Evolutionary conservation across 2,329 filamentous ascomycete species (phyloP).

Genomic region (Penicillium paneum): DNA sequence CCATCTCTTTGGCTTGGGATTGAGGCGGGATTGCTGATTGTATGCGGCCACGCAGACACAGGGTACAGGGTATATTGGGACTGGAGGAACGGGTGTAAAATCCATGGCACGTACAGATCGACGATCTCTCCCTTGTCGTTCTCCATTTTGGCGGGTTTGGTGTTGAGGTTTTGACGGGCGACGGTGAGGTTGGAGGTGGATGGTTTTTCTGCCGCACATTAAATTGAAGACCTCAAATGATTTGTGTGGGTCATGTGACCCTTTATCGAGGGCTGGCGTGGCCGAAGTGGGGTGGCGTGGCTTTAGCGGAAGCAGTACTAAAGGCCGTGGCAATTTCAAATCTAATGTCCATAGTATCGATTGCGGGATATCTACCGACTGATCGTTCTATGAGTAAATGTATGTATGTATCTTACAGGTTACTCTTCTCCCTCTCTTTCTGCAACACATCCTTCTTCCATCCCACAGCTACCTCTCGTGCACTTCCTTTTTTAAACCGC

Average conservation of each 20-base stretch:
- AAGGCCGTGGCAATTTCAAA: conserved; percentile 19
- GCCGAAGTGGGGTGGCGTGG: conserved; percentile 15
- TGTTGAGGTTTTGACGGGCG: conserved; percentile 38
- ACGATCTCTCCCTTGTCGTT: conserved; percentile 99
- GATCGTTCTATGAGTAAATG: background rate
- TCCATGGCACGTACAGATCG: conserved; percentile 72
- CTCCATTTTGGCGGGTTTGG: conserved; percentile 74
- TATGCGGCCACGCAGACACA: conserved; percentile 14
- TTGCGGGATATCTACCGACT: background rate
- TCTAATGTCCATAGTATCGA: background rate
- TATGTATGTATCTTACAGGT: conserved; percentile 25
- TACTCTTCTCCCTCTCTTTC: conserved; percentile 31
- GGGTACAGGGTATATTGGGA: conserved; percentile 14
- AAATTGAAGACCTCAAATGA: conserved; percentile 31
- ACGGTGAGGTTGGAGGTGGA: conserved; percentile 33
- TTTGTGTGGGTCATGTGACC: conserved; percentile 45
- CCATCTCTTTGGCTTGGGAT: conserved; percentile 6
- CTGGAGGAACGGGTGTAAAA: conserved; percentile 14
- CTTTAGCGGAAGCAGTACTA: background rate
- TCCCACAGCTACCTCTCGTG: conserved; percentile 54
- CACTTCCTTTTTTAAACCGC: conserved; percentile 56
- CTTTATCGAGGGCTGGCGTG: conserved; percentile 39
- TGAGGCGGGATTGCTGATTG: conserved; percentile 4
- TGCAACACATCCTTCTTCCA: conserved; percentile 49
- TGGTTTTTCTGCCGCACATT: conserved; percentile 31